Base-by-base conservation (phyloP, 164 flowering plant genomes). In the Aristolochia contorta region DNA sequence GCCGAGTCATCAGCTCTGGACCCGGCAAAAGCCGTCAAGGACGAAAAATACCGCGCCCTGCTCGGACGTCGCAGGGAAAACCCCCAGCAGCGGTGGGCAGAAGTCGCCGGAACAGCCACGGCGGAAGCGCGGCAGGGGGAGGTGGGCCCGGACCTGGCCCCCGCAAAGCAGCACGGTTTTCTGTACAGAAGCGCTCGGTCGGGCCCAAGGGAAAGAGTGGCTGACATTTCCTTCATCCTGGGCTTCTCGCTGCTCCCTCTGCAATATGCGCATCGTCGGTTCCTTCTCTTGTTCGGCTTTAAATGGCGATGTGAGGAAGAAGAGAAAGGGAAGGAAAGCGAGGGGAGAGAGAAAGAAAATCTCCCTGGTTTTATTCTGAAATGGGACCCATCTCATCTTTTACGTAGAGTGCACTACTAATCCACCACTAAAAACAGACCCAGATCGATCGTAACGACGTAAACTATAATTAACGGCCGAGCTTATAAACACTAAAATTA, bases 1-100 rank as follows among this genome's bases (percentile, higher is more conserved):
- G 81, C 83, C 47, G 91, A 80, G 70, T 82, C 86, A 24, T 80
- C 86, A 7, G 84, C 84, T 45, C 78, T 63, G 7, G 84, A 82
- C 8, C 27, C 55, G 16, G 64, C 56, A 21, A 33, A 32, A 49
- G 54, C 37, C 56, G 56, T 27, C 56, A 22, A 9, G 20, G 52
- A 20, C n/a, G 52, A 4, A 20, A 49, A 20, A 6, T 20, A 49
- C 16, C 52, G 6, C 52, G 4, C 52, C 19, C 52, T 20, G 19
- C 52, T 6, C 19, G 19, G 52, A 18, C n/a, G n/a, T 4, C 1
- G 20, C 20, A 4, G 52, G n/a, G 3, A 6, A 8, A 20, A 49
- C 21, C 52, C 52, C 52, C 52, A 49, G 52, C 52, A 18, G 19
- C 52, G 20, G 52, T 4, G 20, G 52, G 43, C 4, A 1, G 21